Percentiles rank a stretch among this genome's conserved stretches.
Conservation (phyloP, 2,329 filamentous ascomycete genomes). For the Arthroderma sp. region DNA sequence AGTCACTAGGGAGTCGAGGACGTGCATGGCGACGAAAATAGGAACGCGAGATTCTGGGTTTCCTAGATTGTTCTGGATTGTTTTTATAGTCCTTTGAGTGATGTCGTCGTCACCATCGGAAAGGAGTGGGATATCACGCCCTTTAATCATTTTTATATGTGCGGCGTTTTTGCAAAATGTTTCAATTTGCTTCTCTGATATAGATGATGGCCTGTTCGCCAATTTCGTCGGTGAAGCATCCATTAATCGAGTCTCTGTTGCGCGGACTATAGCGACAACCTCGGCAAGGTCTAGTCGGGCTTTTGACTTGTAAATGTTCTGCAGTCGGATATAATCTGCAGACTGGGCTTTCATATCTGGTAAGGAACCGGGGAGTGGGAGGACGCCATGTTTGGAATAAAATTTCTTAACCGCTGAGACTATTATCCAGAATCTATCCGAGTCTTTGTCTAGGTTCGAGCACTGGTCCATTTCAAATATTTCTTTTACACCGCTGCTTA, state of each 20-base stretch:
- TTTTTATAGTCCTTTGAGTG: conserved; percentile 30
- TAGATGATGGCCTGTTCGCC: conserved; percentile 14
- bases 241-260: conserved; percentile 35
- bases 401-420: conserved; percentile 67
- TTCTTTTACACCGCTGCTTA: conserved; percentile 58
- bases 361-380: conserved; percentile 74
- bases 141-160: conserved; percentile 77
- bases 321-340: conserved; percentile 73
- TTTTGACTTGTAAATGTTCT: conserved; percentile 85
- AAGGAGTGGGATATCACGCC: conserved; percentile 40
- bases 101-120: conserved; percentile 13
- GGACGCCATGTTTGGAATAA: conserved; percentile 54
- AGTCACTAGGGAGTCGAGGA: conserved; percentile 33
- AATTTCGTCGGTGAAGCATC: conserved; percentile 18
- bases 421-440: conserved; percentile 76
- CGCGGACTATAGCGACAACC: conserved; percentile 53
- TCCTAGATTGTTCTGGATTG: conserved; percentile 24
- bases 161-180: conserved; percentile 91
- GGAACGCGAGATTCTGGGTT: conserved; percentile 48
- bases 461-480: conserved; percentile 62
- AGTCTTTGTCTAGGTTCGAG: conserved; percentile 30
- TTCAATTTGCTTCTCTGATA: conserved; percentile 66
- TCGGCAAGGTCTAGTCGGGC: conserved; percentile 66
- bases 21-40: conserved; percentile 54
- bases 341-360: conserved; percentile 98